These are phyloP conservation scores for Lippia alba DNA, from an alignment of 305 asterid genomes.

Conservation along the genomic window DNA sequence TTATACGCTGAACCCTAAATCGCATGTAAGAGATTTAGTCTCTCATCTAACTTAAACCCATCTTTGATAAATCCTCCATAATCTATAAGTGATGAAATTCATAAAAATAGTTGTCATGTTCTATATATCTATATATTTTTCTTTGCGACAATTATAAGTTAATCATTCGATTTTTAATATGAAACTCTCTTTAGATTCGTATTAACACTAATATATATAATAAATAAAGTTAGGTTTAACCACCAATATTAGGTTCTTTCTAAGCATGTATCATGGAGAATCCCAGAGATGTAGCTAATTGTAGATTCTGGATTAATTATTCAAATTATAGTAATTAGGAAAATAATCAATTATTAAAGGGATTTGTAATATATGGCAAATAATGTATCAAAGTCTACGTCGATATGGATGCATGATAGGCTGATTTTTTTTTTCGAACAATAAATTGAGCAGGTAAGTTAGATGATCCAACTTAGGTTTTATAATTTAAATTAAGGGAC, in stretches of 20 bases:
- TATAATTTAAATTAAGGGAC: no score
- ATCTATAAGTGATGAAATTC: no score
- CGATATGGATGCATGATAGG: constrained; percentile 33
- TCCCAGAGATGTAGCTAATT: constrained; percentile 26
- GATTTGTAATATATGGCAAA: not conserved
- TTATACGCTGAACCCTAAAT: no score
- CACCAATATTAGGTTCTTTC: constrained; percentile 29
- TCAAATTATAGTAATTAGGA: constrained; percentile 25
- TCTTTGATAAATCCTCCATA: no score
- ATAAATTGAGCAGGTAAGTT: constrained; percentile 46
- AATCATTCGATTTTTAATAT: not conserved
- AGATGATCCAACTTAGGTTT: constrained; percentile 42
- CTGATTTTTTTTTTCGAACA: constrained; percentile 1
- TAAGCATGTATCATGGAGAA: constrained; percentile 19
- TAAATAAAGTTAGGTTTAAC: constrained; percentile 26
- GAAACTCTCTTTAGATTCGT: not conserved
- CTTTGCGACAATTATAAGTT: not conserved
- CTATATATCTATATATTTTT: not conserved
- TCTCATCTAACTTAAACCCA: no score
- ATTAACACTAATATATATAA: not conserved
- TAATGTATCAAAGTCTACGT: not conserved
- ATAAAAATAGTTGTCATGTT: no score
- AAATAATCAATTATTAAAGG: constrained; percentile 3
- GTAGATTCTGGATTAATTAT: constrained; percentile 22
- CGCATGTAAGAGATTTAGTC: no score